Conservation (phyloP, 805 yeast genomes). For the Candida methanosorbosa region DNA sequence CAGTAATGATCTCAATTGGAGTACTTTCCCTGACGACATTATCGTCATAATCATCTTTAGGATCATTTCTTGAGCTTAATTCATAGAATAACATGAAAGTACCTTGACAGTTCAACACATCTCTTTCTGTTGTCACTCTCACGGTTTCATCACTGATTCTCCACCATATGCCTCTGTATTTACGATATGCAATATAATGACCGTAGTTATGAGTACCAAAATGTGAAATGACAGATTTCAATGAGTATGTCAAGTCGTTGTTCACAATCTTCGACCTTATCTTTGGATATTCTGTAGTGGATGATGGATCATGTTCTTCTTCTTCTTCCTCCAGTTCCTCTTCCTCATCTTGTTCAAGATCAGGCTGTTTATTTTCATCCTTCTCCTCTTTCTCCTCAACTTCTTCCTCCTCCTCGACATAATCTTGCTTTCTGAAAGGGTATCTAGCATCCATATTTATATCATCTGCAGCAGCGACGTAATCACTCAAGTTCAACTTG, state of each 20-base stretch:
- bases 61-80: slow-evolving; percentile 20
- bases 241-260: slow-evolving; percentile 50
- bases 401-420: slow-evolving; percentile 14
- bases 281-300: not conserved
- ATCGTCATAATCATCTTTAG: slow-evolving; percentile 25
- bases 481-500: slow-evolving; percentile 56
- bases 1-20: slow-evolving; percentile 3
- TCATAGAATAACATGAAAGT: slow-evolving; percentile 93
- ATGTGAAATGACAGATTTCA: slow-evolving; percentile 84
- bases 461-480: slow-evolving; percentile 59
- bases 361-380: not conserved
- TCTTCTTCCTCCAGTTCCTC: not conserved
- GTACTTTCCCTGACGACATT: slow-evolving; percentile 18
- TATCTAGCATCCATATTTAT: slow-evolving; percentile 74
- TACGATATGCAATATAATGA: slow-evolving; percentile 88
- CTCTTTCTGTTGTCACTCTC: slow-evolving; percentile 68
- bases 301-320: slow-evolving; percentile 1
- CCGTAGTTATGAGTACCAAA: slow-evolving; percentile 96
- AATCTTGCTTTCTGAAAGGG: slow-evolving; percentile 60
- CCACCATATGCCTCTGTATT: slow-evolving; percentile 87
- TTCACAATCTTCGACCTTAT: slow-evolving; percentile 4
- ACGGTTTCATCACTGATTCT: slow-evolving; percentile 88
- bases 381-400: slow-evolving; percentile 2
- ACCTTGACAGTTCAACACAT: slow-evolving; percentile 76
- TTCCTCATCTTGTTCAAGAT: not conserved